Conservation (phyloP, 805 yeast species). For the Yamadazyma scolyti region DNA sequence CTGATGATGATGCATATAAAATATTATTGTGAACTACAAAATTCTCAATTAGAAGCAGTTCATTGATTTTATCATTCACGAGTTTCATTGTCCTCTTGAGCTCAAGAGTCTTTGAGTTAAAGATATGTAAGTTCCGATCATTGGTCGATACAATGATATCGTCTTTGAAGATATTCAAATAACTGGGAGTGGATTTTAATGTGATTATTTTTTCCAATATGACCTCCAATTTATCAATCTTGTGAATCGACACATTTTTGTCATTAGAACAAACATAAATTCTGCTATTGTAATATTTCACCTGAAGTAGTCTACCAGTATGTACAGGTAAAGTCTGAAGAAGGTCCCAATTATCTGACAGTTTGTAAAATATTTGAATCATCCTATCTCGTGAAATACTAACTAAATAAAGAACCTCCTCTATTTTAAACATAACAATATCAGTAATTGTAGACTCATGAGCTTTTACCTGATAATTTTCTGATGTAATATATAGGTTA, state of each 20-base stretch:
- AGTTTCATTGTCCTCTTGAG: conserved; percentile 38
- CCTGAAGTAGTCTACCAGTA: conserved; percentile 47
- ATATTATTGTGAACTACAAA: conserved; percentile 28
- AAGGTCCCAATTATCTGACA: conserved; percentile 42
- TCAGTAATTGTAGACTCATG: conserved; percentile 54
- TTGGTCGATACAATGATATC: conserved; percentile 50
- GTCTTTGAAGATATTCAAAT: conserved; percentile 29
- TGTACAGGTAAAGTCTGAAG: conserved; percentile 59
- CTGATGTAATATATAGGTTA: conserved; percentile 23
- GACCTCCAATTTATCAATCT: conserved; percentile 20
- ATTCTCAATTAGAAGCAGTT: conserved; percentile 43
- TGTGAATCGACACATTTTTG: conserved; percentile 55
- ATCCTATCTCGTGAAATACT: conserved; percentile 61
- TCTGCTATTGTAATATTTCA: conserved; percentile 24
- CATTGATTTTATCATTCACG: conserved; percentile 31
- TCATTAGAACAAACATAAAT: conserved; percentile 59
- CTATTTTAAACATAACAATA: conserved; percentile 30
- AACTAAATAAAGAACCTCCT: conserved; percentile 27
- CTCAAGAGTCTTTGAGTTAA: conserved; percentile 31
- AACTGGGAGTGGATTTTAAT: conserved; percentile 48
- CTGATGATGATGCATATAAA: conserved; percentile 46
- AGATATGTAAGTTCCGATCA: conserved; percentile 47
- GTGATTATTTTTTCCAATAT: conserved; percentile 45
- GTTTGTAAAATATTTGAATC: conserved; percentile 48
- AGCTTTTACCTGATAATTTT: conserved; percentile 31